phyloP scores from a whole-genome alignment of 768 basidiomycete genomes.

The Mycena galopus region DNA sequence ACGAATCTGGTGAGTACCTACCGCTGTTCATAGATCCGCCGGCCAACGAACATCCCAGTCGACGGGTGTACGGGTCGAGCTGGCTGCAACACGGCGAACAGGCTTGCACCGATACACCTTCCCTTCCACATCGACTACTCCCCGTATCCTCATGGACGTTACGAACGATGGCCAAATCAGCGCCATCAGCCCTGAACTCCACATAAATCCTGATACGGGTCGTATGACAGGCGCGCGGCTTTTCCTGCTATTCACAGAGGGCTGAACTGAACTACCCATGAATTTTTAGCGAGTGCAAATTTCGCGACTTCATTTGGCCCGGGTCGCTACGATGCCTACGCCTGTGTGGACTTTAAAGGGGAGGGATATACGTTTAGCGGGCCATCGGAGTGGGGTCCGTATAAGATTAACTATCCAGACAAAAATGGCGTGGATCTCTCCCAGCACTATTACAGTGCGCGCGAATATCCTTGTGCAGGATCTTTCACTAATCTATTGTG shows the following conservation, averaged over 20 bases:
- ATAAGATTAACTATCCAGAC: conserved; percentile 63
- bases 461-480: no score
- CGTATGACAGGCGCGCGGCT: conserved; percentile 57
- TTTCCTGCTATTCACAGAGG: not conserved
- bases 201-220: conserved; percentile 61
- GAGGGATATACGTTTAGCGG: conserved; percentile 59
- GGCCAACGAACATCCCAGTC: conserved; percentile 50
- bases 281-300: conserved; percentile 52
- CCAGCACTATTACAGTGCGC: conserved; percentile 64
- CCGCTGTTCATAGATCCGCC: not conserved
- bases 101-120: conserved; percentile 73
- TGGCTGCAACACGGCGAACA: conserved; percentile 70
- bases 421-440: conserved; percentile 57
- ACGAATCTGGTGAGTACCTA: conserved; percentile 62
- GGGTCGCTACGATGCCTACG: conserved; percentile 68
- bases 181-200: conserved; percentile 61
- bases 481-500: not conserved
- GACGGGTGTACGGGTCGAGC: conserved; percentile 67
- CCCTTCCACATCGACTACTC: conserved; percentile 58
- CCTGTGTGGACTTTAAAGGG: conserved; percentile 72
- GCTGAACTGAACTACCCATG: conserved; percentile 29
- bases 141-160: conserved; percentile 70
- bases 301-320: conserved; percentile 73
- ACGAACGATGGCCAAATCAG: conserved; percentile 73
- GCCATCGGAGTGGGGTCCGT: conserved; percentile 70